Evolutionary conservation across 2,329 filamentous ascomycete species (phyloP), one percentile per base, ranked within the genome.

Genomic region (Phoma sp.): DNA sequence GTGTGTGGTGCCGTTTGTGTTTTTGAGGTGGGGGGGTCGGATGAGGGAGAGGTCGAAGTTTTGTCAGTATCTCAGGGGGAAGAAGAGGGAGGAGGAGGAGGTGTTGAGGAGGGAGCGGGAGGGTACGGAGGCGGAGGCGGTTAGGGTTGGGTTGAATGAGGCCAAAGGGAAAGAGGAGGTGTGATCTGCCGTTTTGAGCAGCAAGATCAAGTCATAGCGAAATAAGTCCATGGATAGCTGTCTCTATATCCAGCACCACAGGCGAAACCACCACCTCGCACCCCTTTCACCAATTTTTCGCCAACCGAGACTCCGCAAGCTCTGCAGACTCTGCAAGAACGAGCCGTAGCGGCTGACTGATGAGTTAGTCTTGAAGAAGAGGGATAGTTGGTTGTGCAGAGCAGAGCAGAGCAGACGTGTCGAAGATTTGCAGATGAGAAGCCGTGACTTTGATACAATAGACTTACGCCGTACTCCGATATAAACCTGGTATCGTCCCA

Each of bases 31-130:
- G 63, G 82, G 82, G 0, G 75, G 77, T 21, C 67, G 56, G 53
- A 84, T 90, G 38, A 79, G 87, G 22, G 80, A 78, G 22, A 80
- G 80, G 10, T 86, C 82, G 46, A 81, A 77, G 55, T 90, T 89
- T 63, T 90, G 87, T 63, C 83, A 84, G 63, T 84, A 84, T 41
- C 69, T 90, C 50, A 77, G 77, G 49, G 43, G 59, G 65, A 72
- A 68, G 67, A 74, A 73, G 61, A 63, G 45, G 45, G 68, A 74
- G 31, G 72, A 73, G 60, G 61, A 44, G 38, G 68, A 65, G 48
- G 54, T 33, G 40, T 48, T 46, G 53, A 61, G 65, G 48, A 57
- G 38, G 38, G 67, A 71, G 58, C 60, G 58, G 40, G 51, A 46
- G 32, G 37, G 15, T 15, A 41, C 39, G 49, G 49, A 45, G n/a